These are phyloP conservation scores for Davidsoniella neocaledoniae DNA, from an alignment of 2,329 filamentous ascomycete species.

Conservation along the genomic window DNA sequence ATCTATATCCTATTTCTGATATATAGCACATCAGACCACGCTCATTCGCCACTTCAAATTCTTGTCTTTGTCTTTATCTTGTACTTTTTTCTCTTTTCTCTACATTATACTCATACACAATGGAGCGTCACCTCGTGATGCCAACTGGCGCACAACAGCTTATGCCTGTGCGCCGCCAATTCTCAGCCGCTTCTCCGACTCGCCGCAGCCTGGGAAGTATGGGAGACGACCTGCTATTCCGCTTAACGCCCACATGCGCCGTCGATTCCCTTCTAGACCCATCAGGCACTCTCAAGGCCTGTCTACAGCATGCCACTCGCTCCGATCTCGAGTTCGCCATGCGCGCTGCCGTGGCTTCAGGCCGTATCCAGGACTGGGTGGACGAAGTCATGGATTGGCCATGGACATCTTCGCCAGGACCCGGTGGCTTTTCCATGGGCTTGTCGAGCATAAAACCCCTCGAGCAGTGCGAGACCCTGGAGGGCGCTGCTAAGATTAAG, in stretches of 20 bases:
- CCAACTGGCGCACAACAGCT: slow-evolving; percentile 22
- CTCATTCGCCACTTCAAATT: not conserved
- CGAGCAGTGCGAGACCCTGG: slow-evolving; percentile 5
- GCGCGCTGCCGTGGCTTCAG: slow-evolving; percentile 51
- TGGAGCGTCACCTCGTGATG: slow-evolving; percentile 16
- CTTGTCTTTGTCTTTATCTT: not conserved
- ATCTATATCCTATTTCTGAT: no score
- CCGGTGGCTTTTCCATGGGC: slow-evolving; percentile 33
- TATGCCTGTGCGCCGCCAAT: slow-evolving; percentile 22
- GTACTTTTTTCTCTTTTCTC: not conserved
- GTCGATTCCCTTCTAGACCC: slow-evolving; percentile 42
- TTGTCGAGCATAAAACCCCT: slow-evolving; percentile 4
- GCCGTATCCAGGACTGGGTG: slow-evolving; percentile 57
- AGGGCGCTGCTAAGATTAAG: not conserved
- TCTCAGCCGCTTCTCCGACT: slow-evolving; percentile 28
- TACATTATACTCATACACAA: not conserved
- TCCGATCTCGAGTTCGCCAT: slow-evolving; percentile 56
- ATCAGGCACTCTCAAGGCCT: slow-evolving; percentile 35
- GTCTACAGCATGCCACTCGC: slow-evolving; percentile 44
- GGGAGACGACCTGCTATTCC: slow-evolving; percentile 41
- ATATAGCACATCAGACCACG: no score
- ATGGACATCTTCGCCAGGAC: slow-evolving; percentile 34
- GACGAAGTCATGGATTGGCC: slow-evolving; percentile 48
- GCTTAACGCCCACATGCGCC: slow-evolving; percentile 42
- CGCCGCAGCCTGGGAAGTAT: slow-evolving; percentile 20